Conservation (phyloP, 768 basidiomycete genomes). For the Russula abietina region DNA sequence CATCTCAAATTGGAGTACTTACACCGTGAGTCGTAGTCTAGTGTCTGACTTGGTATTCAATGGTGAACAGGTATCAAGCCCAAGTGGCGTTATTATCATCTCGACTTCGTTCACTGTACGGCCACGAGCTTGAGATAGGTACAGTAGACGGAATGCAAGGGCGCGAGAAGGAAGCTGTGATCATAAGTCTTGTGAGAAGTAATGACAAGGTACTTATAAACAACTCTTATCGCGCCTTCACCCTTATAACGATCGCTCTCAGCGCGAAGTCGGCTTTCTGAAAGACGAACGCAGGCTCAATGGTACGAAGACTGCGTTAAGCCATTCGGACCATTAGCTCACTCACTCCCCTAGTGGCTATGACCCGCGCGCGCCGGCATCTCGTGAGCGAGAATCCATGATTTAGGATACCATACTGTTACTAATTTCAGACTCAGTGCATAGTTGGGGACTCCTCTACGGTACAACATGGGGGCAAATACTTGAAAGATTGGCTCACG, state of each 20-base stretch:
- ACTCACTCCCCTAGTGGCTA: conserved; percentile 53
- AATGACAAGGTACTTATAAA: conserved; percentile 60
- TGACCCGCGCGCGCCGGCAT: conserved; percentile 88
- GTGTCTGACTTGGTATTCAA: not conserved
- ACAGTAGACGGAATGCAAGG: conserved; percentile 98
- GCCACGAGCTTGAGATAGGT: conserved; percentile 75
- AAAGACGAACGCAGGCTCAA: conserved; percentile 91
- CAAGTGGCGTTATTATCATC: conserved; percentile 84
- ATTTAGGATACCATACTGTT: not conserved
- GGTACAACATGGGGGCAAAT: conserved; percentile 74
- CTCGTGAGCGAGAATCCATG: conserved; percentile 51
- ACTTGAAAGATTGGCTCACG: conserved; percentile 81
- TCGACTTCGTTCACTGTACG: conserved; percentile 65
- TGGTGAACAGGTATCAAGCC: conserved; percentile 71
- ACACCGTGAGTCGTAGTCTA: conserved; percentile 54
- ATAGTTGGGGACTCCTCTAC: conserved; percentile 93
- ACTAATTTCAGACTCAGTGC: conserved; percentile 46
- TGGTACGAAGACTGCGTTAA: conserved; percentile 39
- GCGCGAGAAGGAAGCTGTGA: conserved; percentile 88
- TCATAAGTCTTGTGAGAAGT: conserved; percentile 88
- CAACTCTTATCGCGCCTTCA: conserved; percentile 18
- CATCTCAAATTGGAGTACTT: conserved; percentile 78
- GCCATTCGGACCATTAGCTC: conserved; percentile 3
- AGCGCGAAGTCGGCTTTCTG: conserved; percentile 91
- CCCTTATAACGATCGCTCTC: conserved; percentile 11